phyloP scores from a whole-genome alignment of 148 eudicot genomes.

The Tetragonia tetragonoides region DNA sequence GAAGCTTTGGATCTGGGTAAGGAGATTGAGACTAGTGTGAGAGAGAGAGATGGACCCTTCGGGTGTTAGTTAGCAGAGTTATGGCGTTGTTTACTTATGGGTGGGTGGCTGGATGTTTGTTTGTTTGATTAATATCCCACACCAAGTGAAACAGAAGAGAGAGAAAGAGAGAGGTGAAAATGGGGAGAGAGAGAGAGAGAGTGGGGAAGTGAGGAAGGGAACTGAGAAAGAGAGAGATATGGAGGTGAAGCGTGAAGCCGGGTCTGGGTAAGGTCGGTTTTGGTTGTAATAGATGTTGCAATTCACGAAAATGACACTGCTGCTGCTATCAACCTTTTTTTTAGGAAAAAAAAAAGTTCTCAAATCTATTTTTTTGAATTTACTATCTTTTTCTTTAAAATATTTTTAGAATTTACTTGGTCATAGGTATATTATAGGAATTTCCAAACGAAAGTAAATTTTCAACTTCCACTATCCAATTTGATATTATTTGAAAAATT shows the following conservation, averaged over 20 bases:
- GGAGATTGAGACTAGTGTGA: neutral
- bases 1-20: constrained; percentile 17
- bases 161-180: neutral
- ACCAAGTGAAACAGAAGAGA: neutral
- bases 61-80: neutral
- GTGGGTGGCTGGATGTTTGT: neutral
- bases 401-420: too few species aligned
- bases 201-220: neutral
- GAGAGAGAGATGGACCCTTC: neutral
- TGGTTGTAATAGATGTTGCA: neutral
- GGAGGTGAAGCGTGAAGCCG: neutral
- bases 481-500: too few species aligned
- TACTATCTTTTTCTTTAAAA: too few species aligned
- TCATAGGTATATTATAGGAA: too few species aligned
- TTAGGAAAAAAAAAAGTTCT: too few species aligned
- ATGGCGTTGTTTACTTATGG: neutral
- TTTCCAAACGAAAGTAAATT: too few species aligned
- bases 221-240: neutral
- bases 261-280: neutral
- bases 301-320: constrained; percentile 12
- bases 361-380: too few species aligned
- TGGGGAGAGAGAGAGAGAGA: neutral
- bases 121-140: neutral
- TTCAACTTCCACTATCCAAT: too few species aligned
- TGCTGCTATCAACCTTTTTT: neutral